Evolutionary conservation across 2,329 filamentous ascomycete genomes (phyloP).

Genomic region (Trichoderma atrobrunneum): DNA sequence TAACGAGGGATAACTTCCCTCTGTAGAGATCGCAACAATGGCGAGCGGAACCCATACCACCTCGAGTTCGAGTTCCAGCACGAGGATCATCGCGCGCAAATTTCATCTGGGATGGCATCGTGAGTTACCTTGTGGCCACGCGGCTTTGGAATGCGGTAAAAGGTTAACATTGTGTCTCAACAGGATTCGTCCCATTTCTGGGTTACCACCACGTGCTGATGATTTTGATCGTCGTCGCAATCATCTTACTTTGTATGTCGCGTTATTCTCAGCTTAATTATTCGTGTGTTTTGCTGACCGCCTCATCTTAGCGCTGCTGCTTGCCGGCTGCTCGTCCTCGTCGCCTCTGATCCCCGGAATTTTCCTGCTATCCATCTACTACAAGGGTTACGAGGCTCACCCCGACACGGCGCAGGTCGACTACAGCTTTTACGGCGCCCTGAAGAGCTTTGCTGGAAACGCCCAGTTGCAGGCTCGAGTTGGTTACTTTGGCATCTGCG

Average conservation of each 20-base stretch:
- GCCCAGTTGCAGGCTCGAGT: conserved; percentile 87
- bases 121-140: conserved; percentile 33
- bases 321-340: conserved; percentile 95
- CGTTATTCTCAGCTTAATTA: background rate
- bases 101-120: conserved; percentile 51
- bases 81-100: conserved; percentile 31
- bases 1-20: conserved; percentile 19
- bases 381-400: conserved; percentile 76
- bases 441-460: conserved; percentile 83
- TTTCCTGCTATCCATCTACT: conserved; percentile 98
- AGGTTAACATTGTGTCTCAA: conserved; percentile 4
- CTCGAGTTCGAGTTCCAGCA: conserved; percentile 17
- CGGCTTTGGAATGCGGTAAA: conserved; percentile 24
- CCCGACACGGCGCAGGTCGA: conserved; percentile 87
- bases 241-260: conserved; percentile 90
- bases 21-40: background rate
- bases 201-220: conserved; percentile 87
- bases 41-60: conserved; percentile 26
- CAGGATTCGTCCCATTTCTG: conserved; percentile 66
- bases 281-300: conserved; percentile 15
- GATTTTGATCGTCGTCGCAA: conserved; percentile 90
- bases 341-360: conserved; percentile 93
- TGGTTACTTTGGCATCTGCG: conserved; percentile 96
- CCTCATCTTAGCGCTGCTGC: conserved; percentile 66
- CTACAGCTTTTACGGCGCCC: conserved; percentile 80